Evolutionary conservation across 441 rosid genomes (phyloP).

Genomic region (Gossypium schwendimanii): DNA sequence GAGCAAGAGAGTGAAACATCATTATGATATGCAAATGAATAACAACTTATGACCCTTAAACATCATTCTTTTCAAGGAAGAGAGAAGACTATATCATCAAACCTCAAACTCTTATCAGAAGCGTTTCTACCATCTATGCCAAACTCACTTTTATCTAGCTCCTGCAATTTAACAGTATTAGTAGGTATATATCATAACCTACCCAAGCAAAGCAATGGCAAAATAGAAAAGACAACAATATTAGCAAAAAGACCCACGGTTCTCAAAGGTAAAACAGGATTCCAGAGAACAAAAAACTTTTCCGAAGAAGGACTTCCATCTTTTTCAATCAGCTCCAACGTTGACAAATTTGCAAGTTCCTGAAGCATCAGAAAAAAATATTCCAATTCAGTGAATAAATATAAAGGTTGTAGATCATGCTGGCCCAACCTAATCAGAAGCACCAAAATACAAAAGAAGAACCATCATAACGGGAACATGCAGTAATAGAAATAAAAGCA

Average conservation of each 20-base stretch:
- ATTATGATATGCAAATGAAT: slow-evolving; percentile 9
- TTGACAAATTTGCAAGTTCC: slow-evolving; percentile 87
- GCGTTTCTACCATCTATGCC: slow-evolving; percentile 18
- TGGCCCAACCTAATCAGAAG: not conserved
- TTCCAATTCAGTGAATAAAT: slow-evolving; percentile 4
- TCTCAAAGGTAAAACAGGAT: slow-evolving; percentile 34
- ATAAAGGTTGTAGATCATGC: not conserved
- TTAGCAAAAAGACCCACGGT: slow-evolving; percentile 32
- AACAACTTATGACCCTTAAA: not conserved
- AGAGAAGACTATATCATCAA: not conserved
- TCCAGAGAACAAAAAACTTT: slow-evolving; percentile 83
- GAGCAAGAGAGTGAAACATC: slow-evolving; percentile 18
- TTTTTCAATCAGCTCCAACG: slow-evolving; percentile 64
- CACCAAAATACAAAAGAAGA: not conserved
- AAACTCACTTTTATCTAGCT: slow-evolving; percentile 23
- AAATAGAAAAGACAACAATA: slow-evolving; percentile 10
- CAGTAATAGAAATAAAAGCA: not conserved
- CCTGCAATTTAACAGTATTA: slow-evolving; percentile 33
- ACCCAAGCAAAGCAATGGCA: not conserved
- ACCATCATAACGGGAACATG: not conserved
- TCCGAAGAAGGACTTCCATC: slow-evolving; percentile 88
- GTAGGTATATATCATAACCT: slow-evolving; percentile 10
- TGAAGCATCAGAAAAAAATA: slow-evolving; percentile 28
- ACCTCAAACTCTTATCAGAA: slow-evolving; percentile 39
- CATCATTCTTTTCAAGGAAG: slow-evolving; percentile 3